Evolutionary conservation across 495 filamentous ascomycete genomes (phyloP).

Genomic region (Aspergillus nidulans): DNA sequence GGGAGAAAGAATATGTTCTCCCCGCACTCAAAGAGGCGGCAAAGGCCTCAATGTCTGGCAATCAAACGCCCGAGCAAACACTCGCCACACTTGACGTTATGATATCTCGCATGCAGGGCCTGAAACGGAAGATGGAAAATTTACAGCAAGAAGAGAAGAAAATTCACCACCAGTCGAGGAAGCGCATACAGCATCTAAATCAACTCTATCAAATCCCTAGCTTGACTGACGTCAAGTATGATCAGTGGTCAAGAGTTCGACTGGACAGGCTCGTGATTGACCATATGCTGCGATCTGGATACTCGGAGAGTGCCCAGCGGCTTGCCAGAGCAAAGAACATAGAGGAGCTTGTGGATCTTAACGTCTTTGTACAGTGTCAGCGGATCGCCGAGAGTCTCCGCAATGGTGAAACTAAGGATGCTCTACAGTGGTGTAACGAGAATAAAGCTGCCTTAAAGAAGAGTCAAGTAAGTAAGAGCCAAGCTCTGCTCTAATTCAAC

Average conservation of each 20-base stretch:
- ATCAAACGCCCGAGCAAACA: constrained; percentile 59
- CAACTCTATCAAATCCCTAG: constrained; percentile 75
- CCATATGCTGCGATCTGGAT: constrained; percentile 81
- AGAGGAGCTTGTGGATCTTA: constrained; percentile 79
- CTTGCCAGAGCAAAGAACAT: constrained; percentile 69
- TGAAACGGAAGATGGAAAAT: constrained; percentile 80
- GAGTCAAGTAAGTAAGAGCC: constrained; percentile 57
- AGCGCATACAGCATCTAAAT: constrained; percentile 73
- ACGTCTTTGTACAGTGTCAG: constrained; percentile 80
- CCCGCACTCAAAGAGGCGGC: constrained; percentile 65
- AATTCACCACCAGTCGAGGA: constrained; percentile 66
- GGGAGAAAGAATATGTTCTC: constrained; percentile 66
- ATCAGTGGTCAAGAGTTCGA: constrained; percentile 76
- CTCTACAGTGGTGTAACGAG: constrained; percentile 84
- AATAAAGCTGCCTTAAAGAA: constrained; percentile 85
- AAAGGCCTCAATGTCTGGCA: constrained; percentile 58
- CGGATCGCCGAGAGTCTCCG: constrained; percentile 67
- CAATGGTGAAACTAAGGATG: constrained; percentile 67
- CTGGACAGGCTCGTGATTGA: constrained; percentile 85
- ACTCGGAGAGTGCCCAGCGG: constrained; percentile 67
- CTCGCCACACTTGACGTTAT: constrained; percentile 76
- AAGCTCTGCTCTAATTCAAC: background rate
- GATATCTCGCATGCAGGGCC: constrained; percentile 73
- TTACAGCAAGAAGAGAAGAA: constrained; percentile 73
- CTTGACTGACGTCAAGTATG: constrained; percentile 89